These are phyloP conservation scores for Alliaria petiolata DNA, from an alignment of 345 rosid genomes.

Conservation along the genomic window DNA sequence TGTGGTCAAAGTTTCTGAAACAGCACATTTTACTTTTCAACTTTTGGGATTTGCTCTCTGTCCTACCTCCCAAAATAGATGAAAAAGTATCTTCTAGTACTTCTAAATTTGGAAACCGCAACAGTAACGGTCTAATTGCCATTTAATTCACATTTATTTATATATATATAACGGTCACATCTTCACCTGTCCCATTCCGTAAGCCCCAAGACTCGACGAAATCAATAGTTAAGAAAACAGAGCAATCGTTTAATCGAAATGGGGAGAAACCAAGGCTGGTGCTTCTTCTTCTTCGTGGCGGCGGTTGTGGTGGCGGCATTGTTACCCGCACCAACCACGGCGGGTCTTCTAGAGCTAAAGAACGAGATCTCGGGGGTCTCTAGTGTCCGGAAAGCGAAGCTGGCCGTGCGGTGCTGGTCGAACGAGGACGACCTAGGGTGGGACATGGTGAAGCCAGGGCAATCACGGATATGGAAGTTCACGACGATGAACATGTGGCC, in stretches of 20 bases:
- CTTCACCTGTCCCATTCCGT: neutral
- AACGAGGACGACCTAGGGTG: conserved; percentile 29
- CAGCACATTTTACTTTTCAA: neutral
- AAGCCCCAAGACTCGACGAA: neutral
- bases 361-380: conserved; percentile 16
- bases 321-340: neutral
- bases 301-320: neutral
- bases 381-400: conserved; percentile 10
- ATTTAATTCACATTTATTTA: neutral
- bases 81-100: neutral
- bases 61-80: neutral
- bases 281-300: conserved; percentile 2
- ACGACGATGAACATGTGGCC: conserved; percentile 35
- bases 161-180: neutral
- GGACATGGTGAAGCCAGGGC: neutral
- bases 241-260: neutral
- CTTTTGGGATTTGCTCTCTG: conserved; percentile 2
- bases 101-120: conserved; percentile 11
- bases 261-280: neutral
- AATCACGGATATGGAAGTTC: conserved; percentile 18
- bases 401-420: conserved; percentile 29
- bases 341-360: conserved; percentile 28
- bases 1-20: conserved; percentile 13
- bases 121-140: conserved; percentile 10
- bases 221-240: neutral